A percentile compares a stretch with the other conserved stretches of the same genome.
Evolutionary conservation across 768 basidiomycete species (phyloP).

Genomic region (Boletus insuetus): DNA sequence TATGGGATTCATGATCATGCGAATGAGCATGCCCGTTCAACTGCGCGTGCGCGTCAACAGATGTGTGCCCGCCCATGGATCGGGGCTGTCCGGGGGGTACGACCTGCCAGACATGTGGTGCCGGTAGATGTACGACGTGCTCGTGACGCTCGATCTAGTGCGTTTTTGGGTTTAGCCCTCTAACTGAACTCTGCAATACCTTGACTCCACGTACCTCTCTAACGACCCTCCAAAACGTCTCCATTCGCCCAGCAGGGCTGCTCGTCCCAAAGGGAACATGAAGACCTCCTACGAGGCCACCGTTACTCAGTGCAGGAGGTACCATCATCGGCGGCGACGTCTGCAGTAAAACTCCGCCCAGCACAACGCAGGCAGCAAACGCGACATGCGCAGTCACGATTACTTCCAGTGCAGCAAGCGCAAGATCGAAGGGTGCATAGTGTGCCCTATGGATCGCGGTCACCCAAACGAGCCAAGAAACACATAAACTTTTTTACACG

Average conservation of each 20-base stretch:
- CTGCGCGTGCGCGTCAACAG: neutral
- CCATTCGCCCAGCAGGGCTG: constrained; percentile 63
- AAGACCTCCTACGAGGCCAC: constrained; percentile 2
- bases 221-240: constrained; percentile 75
- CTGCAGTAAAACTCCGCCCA: constrained; percentile 86
- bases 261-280: neutral
- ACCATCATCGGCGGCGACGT: constrained; percentile 62
- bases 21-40: constrained; percentile 14
- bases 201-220: constrained; percentile 58
- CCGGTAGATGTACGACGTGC: constrained; percentile 75
- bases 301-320: constrained; percentile 6
- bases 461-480: neutral
- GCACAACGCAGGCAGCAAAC: constrained; percentile 77
- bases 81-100: constrained; percentile 40
- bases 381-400: constrained; percentile 79
- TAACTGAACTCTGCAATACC: neutral
- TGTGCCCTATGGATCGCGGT: constrained; percentile 36
- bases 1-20: constrained; percentile 4
- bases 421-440: constrained; percentile 77
- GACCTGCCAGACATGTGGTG: constrained; percentile 89
- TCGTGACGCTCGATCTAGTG: constrained; percentile 79
- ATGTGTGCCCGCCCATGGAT: neutral
- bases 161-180: neutral
- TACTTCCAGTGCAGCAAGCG: constrained; percentile 76
- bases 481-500: constrained; percentile 27